phyloP scores from a whole-genome alignment of 192 early-diverging fungal species.

The Coemansia asiatica region DNA sequence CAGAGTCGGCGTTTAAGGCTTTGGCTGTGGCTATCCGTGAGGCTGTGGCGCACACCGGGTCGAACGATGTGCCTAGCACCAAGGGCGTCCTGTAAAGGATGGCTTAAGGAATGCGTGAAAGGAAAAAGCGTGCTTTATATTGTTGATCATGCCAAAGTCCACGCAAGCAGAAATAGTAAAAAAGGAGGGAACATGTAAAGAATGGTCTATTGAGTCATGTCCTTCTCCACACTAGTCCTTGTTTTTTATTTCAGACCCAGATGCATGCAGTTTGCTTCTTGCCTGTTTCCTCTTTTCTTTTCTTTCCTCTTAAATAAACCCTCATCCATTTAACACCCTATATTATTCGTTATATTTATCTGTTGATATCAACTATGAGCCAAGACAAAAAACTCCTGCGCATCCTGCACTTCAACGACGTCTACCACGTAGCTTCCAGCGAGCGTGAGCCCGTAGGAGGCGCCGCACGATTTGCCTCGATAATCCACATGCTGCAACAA shows the following conservation, averaged over 20 bases:
- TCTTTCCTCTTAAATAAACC: background rate
- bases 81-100: slow-evolving; percentile 92
- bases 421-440: slow-evolving; percentile 59
- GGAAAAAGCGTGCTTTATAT: too few species aligned
- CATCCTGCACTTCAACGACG: slow-evolving; percentile 69
- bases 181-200: too few species aligned
- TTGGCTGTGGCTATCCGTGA: slow-evolving; percentile 90
- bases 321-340: too few species aligned
- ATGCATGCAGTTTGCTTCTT: background rate
- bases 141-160: too few species aligned
- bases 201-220: too few species aligned
- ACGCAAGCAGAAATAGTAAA: too few species aligned
- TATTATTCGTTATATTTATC: slow-evolving; percentile 2
- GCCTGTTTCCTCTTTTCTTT: background rate
- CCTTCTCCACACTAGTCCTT: too few species aligned
- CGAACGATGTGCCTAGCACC: slow-evolving; percentile 89
- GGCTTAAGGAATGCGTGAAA: too few species aligned
- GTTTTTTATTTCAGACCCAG: too few species aligned
- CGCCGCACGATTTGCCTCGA: slow-evolving; percentile 60
- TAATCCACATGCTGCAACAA: slow-evolving; percentile 44
- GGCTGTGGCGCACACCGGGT: slow-evolving; percentile 82
- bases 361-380: background rate
- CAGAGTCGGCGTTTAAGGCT: slow-evolving; percentile 97
- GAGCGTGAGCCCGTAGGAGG: slow-evolving; percentile 64
- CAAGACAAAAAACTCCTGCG: slow-evolving; percentile 12